phyloP scores from a whole-genome alignment of 2,329 filamentous ascomycete species.

The Chalaropsis ovoidea region DNA sequence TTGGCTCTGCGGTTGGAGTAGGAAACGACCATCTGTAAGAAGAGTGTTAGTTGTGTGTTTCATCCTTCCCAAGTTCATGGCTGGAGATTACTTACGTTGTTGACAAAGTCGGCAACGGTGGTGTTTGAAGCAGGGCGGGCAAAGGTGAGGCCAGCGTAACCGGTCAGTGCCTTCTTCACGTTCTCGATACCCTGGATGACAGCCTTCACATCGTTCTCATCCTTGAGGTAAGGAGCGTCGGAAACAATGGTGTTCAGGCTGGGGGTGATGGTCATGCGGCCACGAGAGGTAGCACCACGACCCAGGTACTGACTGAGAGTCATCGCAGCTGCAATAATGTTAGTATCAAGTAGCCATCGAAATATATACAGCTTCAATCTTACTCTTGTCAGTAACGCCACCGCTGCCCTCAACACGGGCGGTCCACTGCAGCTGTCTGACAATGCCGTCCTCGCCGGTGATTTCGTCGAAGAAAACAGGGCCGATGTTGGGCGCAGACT shows the following conservation, averaged over 20 bases:
- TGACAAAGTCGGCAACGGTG: conserved; percentile 48
- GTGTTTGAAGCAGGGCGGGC: conserved; percentile 41
- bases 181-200: conserved; percentile 56
- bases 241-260: conserved; percentile 50
- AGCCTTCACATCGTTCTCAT: conserved; percentile 50
- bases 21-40: conserved; percentile 30
- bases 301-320: conserved; percentile 54
- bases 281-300: conserved; percentile 51
- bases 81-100: conserved; percentile 34
- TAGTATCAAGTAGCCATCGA: neutral
- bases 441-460: conserved; percentile 47
- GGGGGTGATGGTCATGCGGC: conserved; percentile 50
- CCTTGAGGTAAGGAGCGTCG: conserved; percentile 49
- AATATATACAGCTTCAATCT: conserved; percentile 24
- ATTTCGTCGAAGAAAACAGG: conserved; percentile 48
- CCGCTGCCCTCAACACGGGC: conserved; percentile 51
- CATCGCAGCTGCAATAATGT: conserved; percentile 35
- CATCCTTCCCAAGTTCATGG: neutral
- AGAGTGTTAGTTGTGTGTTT: conserved; percentile 1
- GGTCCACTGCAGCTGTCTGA: conserved; percentile 56
- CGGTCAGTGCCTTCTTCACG: conserved; percentile 44
- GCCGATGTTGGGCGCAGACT: conserved; percentile 56
- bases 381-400: conserved; percentile 32
- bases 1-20: conserved; percentile 38
- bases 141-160: conserved; percentile 44